Evolutionary conservation across 768 basidiomycete genomes (phyloP).

Genomic region (Clitopilus passeckerianus): DNA sequence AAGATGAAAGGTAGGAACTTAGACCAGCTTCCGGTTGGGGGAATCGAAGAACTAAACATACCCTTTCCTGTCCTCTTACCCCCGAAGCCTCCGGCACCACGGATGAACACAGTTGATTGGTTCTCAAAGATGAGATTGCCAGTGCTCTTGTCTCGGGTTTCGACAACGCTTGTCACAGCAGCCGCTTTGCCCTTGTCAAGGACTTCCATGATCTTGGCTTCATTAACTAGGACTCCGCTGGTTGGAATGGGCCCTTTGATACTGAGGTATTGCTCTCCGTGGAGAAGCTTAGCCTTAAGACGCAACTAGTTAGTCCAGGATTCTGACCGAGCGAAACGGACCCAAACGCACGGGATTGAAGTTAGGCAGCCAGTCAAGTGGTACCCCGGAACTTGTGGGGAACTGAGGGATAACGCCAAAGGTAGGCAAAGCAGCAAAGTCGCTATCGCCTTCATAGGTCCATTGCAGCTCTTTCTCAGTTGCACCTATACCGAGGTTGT

Average conservation of each 20-base stretch:
- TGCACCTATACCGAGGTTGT: constrained; percentile 94
- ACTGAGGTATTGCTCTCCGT: constrained; percentile 93
- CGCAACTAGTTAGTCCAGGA: neutral
- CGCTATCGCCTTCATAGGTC: constrained; percentile 86
- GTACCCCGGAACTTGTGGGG: constrained; percentile 55
- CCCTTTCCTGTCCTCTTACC: constrained; percentile 83
- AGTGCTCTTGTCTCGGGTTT: constrained; percentile 74
- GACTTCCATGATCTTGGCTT: constrained; percentile 72
- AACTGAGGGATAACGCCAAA: constrained; percentile 97
- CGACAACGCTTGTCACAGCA: constrained; percentile 72
- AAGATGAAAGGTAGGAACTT: no score
- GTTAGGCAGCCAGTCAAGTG: constrained; percentile 89
- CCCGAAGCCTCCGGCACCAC: constrained; percentile 94
- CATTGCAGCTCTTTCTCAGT: constrained; percentile 89
- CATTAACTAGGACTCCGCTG: constrained; percentile 70
- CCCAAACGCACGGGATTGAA: constrained; percentile 76
- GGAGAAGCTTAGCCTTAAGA: constrained; percentile 84
- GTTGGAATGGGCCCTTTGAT: constrained; percentile 88
- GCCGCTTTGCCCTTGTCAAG: constrained; percentile 93
- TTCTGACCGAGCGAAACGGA: neutral
- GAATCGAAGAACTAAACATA: constrained; percentile 19
- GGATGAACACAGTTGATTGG: constrained; percentile 86
- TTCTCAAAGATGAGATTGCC: constrained; percentile 88
- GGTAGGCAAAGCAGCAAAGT: constrained; percentile 84
- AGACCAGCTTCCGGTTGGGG: neutral